These are phyloP conservation scores for Batkoa obscura DNA, from an alignment of 371 early-diverging fungal species.

Conservation along the genomic window DNA sequence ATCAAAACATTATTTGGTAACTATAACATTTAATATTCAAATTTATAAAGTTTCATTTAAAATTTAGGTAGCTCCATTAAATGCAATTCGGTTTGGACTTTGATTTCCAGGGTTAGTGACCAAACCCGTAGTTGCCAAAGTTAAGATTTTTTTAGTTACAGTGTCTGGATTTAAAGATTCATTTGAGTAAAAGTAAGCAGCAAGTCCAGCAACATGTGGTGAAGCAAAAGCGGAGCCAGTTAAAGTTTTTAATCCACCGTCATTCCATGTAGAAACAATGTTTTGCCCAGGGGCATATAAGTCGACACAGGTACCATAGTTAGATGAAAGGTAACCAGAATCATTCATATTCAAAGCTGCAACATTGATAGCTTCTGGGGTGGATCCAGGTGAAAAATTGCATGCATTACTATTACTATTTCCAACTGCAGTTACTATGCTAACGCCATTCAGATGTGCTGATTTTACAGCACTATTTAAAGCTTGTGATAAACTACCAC, in stretches of 20 bases:
- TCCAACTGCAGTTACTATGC: constrained; percentile 35
- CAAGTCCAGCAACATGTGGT: constrained; percentile 62
- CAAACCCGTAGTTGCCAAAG: background rate
- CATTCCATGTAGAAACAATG: background rate
- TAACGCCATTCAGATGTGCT: constrained; percentile 19
- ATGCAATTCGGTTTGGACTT: too few species aligned
- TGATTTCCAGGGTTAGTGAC: too few species aligned
- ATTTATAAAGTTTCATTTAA: too few species aligned
- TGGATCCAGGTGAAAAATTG: constrained; percentile 66
- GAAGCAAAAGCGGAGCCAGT: constrained; percentile 47
- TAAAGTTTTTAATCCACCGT: constrained; percentile 10
- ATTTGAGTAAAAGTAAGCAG: constrained; percentile 16
- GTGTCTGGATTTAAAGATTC: background rate
- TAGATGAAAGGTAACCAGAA: constrained; percentile 47
- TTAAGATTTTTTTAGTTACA: background rate
- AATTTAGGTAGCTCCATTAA: too few species aligned
- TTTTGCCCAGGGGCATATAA: constrained; percentile 40
- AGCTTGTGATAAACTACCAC: background rate
- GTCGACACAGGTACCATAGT: constrained; percentile 62
- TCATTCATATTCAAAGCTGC: constrained; percentile 64
- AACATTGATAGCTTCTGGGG: constrained; percentile 63
- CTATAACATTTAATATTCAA: too few species aligned
- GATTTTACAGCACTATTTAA: background rate
- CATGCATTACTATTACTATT: constrained; percentile 61
- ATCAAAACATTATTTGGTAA: too few species aligned